Base-by-base conservation (phyloP, 2,329 filamentous ascomycete species). In the Sporothrix pseudoabietina region DNA sequence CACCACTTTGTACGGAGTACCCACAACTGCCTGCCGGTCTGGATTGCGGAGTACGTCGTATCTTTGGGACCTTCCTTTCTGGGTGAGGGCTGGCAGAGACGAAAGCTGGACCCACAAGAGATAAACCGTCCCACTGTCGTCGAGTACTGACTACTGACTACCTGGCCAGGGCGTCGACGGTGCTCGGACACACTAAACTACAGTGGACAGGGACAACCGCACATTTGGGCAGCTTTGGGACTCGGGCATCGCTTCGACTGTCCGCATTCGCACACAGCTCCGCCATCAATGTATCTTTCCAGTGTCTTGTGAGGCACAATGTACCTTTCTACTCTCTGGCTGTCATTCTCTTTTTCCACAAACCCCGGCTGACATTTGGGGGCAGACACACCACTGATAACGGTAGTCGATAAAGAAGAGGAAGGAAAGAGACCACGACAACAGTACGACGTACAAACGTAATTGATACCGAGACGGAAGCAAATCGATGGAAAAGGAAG, bases 61-160 rank as follows among this genome's bases (percentile, higher is more conserved):
- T 22, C 26, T 16, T 22, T 22, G 39, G 39, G 54, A 75, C 74
- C 74, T 75, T 75, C 74, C 74, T 73, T 75, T 75, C 72, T 73
- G 55, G 74, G 74, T 32, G 39, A n/a, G 12, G 35, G 30, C 22
- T 7, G 5, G 69, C 54, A 69, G 30, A 30, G 19, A 1, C 32
- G 16, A 32, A 1, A n/a, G 16, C 41, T 12, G 10, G 69, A 54
- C 35, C 68, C 69, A 57, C 54, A 5, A 49, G 44, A 49, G 54
- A 71, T 71, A 61, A 47, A 47, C 35, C 61, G 61, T 8, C 30
- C 35, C 59, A 35, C 35, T 26, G 2, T n/a, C n/a, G n/a, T n/a
- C 26, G 26, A 26, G 26, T 26, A 26, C 26, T 26, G 26, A 26
- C 1, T 26, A 26, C 26, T 26, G 26, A 63, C 59, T 63, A 30